Evolutionary conservation across 257 asterid species (phyloP).

Genomic region (Marsdenia floribunda): DNA sequence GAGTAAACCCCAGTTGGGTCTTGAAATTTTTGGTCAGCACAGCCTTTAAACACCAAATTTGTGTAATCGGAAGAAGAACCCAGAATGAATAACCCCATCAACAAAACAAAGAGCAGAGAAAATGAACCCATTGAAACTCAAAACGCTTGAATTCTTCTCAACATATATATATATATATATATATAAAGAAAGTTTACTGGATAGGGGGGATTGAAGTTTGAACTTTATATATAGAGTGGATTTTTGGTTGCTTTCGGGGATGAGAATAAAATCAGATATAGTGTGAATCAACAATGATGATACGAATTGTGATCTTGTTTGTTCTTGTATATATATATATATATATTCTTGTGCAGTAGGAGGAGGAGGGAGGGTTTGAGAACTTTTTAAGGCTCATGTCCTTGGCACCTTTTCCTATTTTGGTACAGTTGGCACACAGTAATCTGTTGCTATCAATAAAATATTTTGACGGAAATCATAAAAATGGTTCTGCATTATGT

Average conservation of each 20-base stretch:
- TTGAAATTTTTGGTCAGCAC: conserved; percentile 66
- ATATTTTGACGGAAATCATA: neutral
- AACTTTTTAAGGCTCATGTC: neutral
- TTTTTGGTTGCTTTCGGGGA: conserved; percentile 10
- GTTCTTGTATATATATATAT: neutral
- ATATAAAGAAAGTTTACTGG: neutral
- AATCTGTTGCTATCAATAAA: neutral
- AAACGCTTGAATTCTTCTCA: conserved; percentile 1
- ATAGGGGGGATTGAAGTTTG: no score
- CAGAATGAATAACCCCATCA: conserved; percentile 15
- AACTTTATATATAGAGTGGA: neutral
- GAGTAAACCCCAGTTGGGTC: conserved; percentile 39
- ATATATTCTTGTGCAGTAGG: no score
- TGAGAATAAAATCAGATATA: neutral
- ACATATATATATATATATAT: no score
- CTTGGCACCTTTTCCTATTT: neutral
- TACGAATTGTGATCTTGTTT: neutral
- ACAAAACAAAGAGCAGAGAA: conserved; percentile 19
- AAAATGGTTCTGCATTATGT: no score
- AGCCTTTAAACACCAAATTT: conserved; percentile 67
- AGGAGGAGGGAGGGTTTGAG: neutral
- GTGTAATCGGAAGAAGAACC: conserved; percentile 45
- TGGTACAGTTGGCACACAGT: conserved; percentile 5
- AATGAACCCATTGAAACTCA: conserved; percentile 43
- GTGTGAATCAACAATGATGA: neutral